Conservation (phyloP, 305 asterid genomes). For the Fraxinus platypoda region DNA sequence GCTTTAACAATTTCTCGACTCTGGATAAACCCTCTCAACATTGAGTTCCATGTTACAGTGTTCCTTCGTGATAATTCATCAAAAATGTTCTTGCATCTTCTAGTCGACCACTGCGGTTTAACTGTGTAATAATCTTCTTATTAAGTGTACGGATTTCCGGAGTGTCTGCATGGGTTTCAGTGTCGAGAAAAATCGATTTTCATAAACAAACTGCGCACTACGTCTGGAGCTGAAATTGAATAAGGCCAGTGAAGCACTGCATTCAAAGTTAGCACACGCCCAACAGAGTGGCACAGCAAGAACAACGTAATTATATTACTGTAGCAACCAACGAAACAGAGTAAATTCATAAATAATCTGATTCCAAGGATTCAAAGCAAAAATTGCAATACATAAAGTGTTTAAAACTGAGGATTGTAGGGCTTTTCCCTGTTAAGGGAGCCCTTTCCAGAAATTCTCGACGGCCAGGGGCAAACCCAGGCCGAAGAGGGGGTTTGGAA, state of each 20-base stretch:
- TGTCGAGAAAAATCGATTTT: neutral
- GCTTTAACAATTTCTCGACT: conserved; percentile 56
- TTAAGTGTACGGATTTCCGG: conserved; percentile 25
- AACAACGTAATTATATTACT: neutral
- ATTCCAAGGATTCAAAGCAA: neutral
- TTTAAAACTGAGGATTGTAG: neutral
- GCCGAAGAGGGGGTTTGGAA: conserved; percentile 28
- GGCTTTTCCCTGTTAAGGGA: neutral
- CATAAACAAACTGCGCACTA: neutral
- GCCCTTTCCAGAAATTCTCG: conserved; percentile 8
- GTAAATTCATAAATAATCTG: neutral
- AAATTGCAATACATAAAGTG: neutral
- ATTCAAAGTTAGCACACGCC: neutral
- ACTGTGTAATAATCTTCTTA: neutral
- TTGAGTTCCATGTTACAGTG: conserved; percentile 77
- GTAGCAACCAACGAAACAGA: neutral
- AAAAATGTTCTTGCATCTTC: conserved; percentile 64
- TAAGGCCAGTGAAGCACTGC: neutral
- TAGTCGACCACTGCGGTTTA: conserved; percentile 42
- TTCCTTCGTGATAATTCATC: conserved; percentile 43
- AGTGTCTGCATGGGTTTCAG: neutral
- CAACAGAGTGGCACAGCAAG: conserved; percentile 17
- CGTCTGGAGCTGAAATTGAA: conserved; percentile 17
- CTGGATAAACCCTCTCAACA: conserved; percentile 63
- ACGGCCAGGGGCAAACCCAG: neutral